phyloP scores from a whole-genome alignment of 352 stramenopile genomes.

The Globisporangium lucens region DNA sequence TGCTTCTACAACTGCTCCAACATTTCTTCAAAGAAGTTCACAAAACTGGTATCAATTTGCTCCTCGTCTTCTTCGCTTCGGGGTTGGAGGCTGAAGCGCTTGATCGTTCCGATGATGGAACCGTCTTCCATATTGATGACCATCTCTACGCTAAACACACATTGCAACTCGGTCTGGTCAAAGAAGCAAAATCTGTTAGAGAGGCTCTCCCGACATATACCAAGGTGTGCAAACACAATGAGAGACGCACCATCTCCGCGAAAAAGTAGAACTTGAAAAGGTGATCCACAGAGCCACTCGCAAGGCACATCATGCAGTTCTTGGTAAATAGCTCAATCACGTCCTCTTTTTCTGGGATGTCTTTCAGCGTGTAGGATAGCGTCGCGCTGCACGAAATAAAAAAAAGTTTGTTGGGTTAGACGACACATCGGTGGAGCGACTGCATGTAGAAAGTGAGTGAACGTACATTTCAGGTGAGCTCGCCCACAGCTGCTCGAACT shows the following conservation, averaged over 20 bases:
- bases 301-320: conserved; percentile 75
- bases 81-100: conserved; percentile 62
- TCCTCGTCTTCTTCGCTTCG: conserved; percentile 62
- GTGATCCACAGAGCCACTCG: conserved; percentile 64
- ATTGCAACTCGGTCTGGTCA: conserved; percentile 58
- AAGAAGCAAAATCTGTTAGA: neutral
- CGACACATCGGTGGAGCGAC: neutral
- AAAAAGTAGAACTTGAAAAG: conserved; percentile 89
- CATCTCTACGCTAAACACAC: conserved; percentile 81
- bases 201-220: neutral
- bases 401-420: neutral
- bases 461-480: conserved; percentile 75
- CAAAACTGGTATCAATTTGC: conserved; percentile 83
- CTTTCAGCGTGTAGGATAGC: conserved; percentile 43
- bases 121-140: conserved; percentile 59
- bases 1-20: conserved; percentile 59
- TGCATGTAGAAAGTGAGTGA: neutral
- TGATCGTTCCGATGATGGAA: conserved; percentile 59
- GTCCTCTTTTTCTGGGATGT: conserved; percentile 65
- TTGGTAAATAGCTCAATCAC: conserved; percentile 72
- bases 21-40: conserved; percentile 79
- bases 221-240: neutral
- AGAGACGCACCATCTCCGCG: conserved; percentile 65
- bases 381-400: conserved; percentile 33
- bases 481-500: conserved; percentile 82